These are phyloP conservation scores for Chrysanthemum makinoi DNA, from an alignment of 129 eudicot species.

Conservation along the genomic window DNA sequence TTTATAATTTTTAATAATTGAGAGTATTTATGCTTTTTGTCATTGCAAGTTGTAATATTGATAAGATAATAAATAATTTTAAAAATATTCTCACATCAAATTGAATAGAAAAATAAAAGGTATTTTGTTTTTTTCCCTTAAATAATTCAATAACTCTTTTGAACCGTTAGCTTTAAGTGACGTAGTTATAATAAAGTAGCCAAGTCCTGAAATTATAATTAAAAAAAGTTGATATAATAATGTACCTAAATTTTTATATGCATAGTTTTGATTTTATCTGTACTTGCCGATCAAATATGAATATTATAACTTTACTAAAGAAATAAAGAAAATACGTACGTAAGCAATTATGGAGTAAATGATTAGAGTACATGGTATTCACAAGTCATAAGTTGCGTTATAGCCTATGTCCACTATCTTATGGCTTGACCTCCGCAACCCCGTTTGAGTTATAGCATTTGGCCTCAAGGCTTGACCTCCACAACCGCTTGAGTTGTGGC, in stretches of 20 bases:
- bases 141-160: background rate
- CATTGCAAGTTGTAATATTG: background rate
- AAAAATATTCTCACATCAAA: too few species aligned
- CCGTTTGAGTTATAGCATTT: too few species aligned
- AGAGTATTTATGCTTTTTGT: background rate
- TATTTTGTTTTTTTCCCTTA: background rate
- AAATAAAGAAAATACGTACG: background rate
- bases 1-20: background rate
- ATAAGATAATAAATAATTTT: background rate
- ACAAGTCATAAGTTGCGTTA: too few species aligned
- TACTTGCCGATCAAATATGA: background rate
- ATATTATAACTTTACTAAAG: background rate
- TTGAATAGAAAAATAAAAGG: background rate
- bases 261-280: background rate
- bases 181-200: background rate
- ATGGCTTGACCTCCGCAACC: too few species aligned
- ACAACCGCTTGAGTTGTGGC: too few species aligned
- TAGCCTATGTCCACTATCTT: too few species aligned
- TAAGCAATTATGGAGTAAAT: background rate
- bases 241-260: background rate
- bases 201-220: background rate
- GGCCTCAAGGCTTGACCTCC: too few species aligned
- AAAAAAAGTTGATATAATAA: background rate
- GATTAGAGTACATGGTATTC: too few species aligned
- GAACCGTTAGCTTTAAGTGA: conserved; percentile 5